Percentiles rank a stretch among this genome's conserved stretches.
Evolutionary conservation across 306 rosid genomes (phyloP).

Genomic region (Fragaria ananassa): DNA sequence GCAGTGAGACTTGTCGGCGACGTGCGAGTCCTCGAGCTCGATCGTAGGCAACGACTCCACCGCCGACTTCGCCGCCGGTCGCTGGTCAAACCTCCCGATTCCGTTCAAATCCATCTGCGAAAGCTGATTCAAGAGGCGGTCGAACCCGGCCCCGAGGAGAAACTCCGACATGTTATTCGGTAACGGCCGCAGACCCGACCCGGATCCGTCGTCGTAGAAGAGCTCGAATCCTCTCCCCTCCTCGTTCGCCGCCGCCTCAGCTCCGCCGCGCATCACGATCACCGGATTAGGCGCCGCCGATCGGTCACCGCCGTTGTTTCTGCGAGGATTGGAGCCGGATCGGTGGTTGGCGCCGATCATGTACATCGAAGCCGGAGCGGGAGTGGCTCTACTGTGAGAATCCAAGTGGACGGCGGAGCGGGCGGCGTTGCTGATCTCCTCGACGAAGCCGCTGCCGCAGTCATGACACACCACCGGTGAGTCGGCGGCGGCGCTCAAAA

Average conservation of each 20-base stretch:
- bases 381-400: slow-evolving; percentile 42
- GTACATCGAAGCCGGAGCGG: slow-evolving; percentile 50
- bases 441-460: slow-evolving; percentile 64
- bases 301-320: slow-evolving; percentile 49
- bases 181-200: slow-evolving; percentile 72
- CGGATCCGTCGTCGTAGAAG: slow-evolving; percentile 64
- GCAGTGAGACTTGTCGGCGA: slow-evolving; percentile 53
- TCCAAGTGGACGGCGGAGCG: slow-evolving; percentile 30
- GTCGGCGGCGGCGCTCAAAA: slow-evolving; percentile 23
- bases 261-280: slow-evolving; percentile 55
- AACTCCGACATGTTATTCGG: slow-evolving; percentile 83
- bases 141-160: slow-evolving; percentile 74
- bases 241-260: slow-evolving; percentile 9
- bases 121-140: slow-evolving; percentile 67
- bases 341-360: slow-evolving; percentile 57
- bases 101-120: slow-evolving; percentile 71
- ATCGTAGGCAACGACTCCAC: slow-evolving; percentile 71
- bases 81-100: slow-evolving; percentile 51
- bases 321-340: slow-evolving; percentile 35
- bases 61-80: slow-evolving; percentile 73
- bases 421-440: slow-evolving; percentile 43
- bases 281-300: slow-evolving; percentile 73
- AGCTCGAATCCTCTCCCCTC: slow-evolving; percentile 69
- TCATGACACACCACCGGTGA: slow-evolving; percentile 50
- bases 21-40: slow-evolving; percentile 39